Evolutionary conservation across 305 asterid species (phyloP).

Genomic region (Rubia tinctorum): DNA sequence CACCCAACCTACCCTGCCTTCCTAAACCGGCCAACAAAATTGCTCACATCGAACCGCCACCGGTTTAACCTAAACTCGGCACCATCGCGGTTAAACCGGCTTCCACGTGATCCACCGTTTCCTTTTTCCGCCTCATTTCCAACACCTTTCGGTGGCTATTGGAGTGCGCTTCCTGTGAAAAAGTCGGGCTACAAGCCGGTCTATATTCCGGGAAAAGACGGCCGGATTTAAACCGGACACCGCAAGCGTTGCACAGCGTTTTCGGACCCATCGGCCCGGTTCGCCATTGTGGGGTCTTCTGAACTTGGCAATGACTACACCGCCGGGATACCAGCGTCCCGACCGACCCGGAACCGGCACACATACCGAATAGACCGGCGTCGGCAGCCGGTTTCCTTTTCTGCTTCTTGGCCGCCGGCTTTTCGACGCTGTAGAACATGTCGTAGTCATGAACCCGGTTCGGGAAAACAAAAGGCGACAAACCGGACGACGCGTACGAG

Average conservation of each 20-base stretch:
- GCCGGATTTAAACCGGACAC: constrained; percentile 95
- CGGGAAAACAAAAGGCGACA: constrained; percentile 29
- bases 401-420: constrained; percentile 63
- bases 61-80: constrained; percentile 32
- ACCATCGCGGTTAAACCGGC: constrained; percentile 35
- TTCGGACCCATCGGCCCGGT: constrained; percentile 96
- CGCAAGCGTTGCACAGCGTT: constrained; percentile 92
- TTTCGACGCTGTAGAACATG: constrained; percentile 43
- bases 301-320: constrained; percentile 95
- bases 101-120: constrained; percentile 22
- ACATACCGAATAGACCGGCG: constrained; percentile 20
- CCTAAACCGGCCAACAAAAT: constrained; percentile 45
- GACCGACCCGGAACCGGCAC: constrained; percentile 21
- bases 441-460: constrained; percentile 49
- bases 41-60: constrained; percentile 38
- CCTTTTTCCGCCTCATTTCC: constrained; percentile 89
- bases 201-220: constrained; percentile 88
- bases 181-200: constrained; percentile 98
- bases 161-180: constrained; percentile 67
- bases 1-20: constrained; percentile 25
- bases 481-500: constrained; percentile 46
- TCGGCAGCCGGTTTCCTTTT: constrained; percentile 50
- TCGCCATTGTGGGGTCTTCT: constrained; percentile 98
- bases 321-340: constrained; percentile 39
- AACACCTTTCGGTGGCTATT: constrained; percentile 95